Evolutionary conservation across 805 yeast genomes (phyloP).

Genomic region (Wickerhamiella alocasiicola): DNA sequence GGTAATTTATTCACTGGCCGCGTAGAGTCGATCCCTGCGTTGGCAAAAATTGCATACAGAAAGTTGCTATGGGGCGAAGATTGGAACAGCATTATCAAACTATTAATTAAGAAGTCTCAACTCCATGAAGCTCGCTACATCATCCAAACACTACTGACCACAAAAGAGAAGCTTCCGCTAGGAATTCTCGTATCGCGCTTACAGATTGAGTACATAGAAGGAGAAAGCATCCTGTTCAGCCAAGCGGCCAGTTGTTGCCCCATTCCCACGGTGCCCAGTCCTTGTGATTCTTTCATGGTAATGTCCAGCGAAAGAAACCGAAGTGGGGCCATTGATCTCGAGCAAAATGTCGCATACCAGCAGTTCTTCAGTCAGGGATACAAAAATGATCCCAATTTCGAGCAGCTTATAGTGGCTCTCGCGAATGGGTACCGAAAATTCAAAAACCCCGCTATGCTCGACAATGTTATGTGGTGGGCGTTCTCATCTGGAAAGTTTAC

Average conservation of each 20-base stretch:
- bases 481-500: not conserved
- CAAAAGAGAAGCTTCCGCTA: not conserved
- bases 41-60: not conserved
- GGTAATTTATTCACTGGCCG: not conserved
- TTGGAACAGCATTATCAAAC: constrained; percentile 1
- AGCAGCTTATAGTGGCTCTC: not conserved
- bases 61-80: not conserved
- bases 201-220: not conserved
- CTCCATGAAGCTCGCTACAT: constrained; percentile 1
- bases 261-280: constrained; percentile 1
- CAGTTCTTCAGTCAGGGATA: not conserved
- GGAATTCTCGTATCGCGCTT: constrained; percentile 2
- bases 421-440: constrained; percentile 8
- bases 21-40: not conserved
- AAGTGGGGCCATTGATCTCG: not conserved
- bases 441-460: constrained; percentile 1
- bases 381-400: not conserved
- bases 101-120: not conserved
- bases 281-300: constrained; percentile 1
- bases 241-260: not conserved
- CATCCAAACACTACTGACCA: not conserved
- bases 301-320: not conserved
- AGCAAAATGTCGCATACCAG: not conserved
- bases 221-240: not conserved
- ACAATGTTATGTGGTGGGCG: constrained; percentile 12